Conservation (phyloP, 768 basidiomycete species). For the Pisolithus sp. region DNA sequence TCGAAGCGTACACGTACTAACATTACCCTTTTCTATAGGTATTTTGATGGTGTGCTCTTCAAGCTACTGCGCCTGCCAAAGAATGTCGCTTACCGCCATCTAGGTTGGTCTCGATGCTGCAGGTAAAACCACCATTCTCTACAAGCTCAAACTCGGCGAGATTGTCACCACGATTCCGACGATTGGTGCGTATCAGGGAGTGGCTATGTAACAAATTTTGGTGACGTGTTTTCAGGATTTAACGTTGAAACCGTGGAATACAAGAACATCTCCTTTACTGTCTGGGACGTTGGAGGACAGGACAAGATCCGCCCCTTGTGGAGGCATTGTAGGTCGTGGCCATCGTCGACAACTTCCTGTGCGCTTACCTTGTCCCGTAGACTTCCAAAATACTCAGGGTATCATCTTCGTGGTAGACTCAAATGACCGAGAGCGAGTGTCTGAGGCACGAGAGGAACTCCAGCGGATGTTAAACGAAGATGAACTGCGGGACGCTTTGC, state of each 20-base stretch:
- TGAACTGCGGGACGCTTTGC: conserved; percentile 95
- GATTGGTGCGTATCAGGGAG: conserved; percentile 65
- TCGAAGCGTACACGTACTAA: conserved; percentile 20
- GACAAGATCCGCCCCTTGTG: conserved; percentile 99
- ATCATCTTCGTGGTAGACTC: conserved; percentile 99
- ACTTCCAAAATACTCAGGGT: conserved; percentile 99
- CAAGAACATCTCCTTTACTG: conserved; percentile 99
- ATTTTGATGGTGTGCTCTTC: conserved; percentile 79
- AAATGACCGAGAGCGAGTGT: conserved; percentile 98
- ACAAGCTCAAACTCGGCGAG: conserved; percentile 99
- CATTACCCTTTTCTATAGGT: conserved; percentile 46
- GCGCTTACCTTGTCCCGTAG: conserved; percentile 37
- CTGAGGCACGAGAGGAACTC: conserved; percentile 97
- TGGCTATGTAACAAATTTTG: neutral
- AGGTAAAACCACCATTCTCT: conserved; percentile 97
- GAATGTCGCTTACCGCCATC: conserved; percentile 7
- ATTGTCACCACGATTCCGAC: conserved; percentile 99
- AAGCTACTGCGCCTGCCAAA: conserved; percentile 14
- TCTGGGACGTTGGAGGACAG: conserved; percentile 99
- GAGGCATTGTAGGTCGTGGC: conserved; percentile 90
- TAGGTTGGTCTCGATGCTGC: conserved; percentile 99
- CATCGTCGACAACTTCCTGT: conserved; percentile 4
- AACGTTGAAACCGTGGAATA: conserved; percentile 99
- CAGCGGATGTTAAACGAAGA: conserved; percentile 99
- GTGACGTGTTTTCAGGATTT: conserved; percentile 61